A percentile compares a stretch with the other conserved stretches of the same genome.
These are phyloP conservation scores for Atkinsonella texensis DNA, from an alignment of 2,329 filamentous ascomycete species.

Conservation along the genomic window DNA sequence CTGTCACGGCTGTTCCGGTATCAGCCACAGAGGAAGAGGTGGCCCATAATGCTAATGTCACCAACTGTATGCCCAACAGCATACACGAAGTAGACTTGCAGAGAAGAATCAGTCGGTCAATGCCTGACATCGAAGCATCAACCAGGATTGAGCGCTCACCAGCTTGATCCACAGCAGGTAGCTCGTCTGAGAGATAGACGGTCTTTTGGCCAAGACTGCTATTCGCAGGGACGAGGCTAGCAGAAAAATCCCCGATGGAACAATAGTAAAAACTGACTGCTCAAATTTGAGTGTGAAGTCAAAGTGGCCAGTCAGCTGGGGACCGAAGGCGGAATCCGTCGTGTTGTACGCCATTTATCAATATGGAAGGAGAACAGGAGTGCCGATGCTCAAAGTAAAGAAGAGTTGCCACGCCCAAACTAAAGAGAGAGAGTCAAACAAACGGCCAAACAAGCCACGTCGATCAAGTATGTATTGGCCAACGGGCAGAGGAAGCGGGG, in stretches of 20 bases:
- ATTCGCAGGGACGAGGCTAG: conserved; percentile 5
- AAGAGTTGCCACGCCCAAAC: background rate
- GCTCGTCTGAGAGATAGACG: background rate
- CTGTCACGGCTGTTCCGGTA: background rate
- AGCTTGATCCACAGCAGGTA: background rate
- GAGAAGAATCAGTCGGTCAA: too few species aligned
- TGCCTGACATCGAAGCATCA: too few species aligned
- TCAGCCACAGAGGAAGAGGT: background rate
- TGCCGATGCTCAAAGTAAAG: background rate
- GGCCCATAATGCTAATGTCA: too few species aligned
- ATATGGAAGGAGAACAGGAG: conserved; percentile 22
- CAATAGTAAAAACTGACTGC: conserved; percentile 5
- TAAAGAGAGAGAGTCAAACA: background rate
- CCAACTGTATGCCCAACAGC: too few species aligned
- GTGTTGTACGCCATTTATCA: conserved; percentile 18
- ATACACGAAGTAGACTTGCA: too few species aligned
- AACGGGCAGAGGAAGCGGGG: too few species aligned
- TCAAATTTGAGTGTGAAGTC: conserved; percentile 9
- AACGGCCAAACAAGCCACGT: too few species aligned
- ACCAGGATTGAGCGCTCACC: background rate
- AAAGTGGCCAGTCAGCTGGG: conserved; percentile 3
- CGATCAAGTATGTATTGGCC: too few species aligned
- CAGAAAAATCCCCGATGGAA: conserved; percentile 5
- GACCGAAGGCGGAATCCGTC: conserved; percentile 1
- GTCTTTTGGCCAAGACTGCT: background rate